Evolutionary conservation across 352 stramenopile species (phyloP).

Genomic region (Blastocystis hominis): DNA sequence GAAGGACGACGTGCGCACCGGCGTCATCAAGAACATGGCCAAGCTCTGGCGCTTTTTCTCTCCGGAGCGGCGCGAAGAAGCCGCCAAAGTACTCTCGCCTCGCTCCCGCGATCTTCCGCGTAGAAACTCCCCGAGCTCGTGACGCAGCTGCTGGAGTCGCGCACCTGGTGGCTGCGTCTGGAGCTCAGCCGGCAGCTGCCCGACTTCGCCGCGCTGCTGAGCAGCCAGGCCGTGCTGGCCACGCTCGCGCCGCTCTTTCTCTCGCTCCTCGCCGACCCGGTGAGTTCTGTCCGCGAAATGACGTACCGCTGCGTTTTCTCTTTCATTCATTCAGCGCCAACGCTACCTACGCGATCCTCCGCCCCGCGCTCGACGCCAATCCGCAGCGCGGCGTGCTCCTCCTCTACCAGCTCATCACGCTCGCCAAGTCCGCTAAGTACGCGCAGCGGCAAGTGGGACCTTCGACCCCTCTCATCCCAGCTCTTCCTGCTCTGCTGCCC

Average conservation of each 20-base stretch:
- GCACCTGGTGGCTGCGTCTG: neutral
- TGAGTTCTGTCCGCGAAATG: neutral
- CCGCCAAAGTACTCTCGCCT: neutral
- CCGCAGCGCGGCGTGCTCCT: neutral
- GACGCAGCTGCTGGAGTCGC: neutral
- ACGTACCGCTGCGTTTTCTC: neutral
- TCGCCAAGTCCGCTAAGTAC: constrained; percentile 48
- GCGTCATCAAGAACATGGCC: constrained; percentile 17
- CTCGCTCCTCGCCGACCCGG: neutral
- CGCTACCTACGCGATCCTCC: neutral
- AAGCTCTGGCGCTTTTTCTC: neutral
- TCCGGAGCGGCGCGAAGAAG: neutral
- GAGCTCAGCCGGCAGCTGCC: constrained; percentile 19
- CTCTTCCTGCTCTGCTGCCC: constrained; percentile 14
- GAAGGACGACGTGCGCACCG: neutral
- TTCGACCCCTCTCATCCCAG: neutral
- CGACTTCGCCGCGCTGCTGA: neutral
- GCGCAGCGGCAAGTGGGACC: neutral
- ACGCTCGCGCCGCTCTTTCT: neutral
- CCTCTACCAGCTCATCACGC: constrained; percentile 12
- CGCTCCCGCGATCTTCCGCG: neutral
- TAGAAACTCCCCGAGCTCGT: neutral
- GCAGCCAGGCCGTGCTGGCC: neutral
- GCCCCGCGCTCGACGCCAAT: neutral
- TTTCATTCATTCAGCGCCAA: neutral